These are phyloP conservation scores for Hyphochytrium catenoides DNA, from an alignment of 352 stramenopile genomes.

Conservation along the genomic window DNA sequence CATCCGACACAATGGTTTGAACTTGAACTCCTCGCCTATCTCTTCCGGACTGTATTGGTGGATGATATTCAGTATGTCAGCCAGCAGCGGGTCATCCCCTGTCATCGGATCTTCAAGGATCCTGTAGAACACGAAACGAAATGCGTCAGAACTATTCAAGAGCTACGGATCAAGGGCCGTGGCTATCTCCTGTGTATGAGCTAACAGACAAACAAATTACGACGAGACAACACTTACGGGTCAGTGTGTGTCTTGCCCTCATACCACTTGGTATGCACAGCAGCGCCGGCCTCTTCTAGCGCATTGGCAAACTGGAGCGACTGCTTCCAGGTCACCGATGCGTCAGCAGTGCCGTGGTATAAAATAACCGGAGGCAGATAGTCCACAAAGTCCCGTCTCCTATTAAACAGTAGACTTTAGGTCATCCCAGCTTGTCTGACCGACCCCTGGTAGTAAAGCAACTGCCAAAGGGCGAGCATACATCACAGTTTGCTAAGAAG, in stretches of 20 bases:
- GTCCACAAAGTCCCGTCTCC: not conserved
- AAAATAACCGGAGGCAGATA: conserved; percentile 25
- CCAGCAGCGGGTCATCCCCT: conserved; percentile 28
- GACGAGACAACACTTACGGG: conserved; percentile 11
- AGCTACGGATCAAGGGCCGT: too few species aligned
- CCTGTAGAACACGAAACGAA: not conserved
- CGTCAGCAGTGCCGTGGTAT: conserved; percentile 35
- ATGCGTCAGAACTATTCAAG: too few species aligned
- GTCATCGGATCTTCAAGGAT: conserved; percentile 21
- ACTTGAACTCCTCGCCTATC: conserved; percentile 12
- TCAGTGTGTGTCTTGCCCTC: conserved; percentile 65
- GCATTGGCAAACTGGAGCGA: conserved; percentile 23
- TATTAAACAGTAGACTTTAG: conserved; percentile 8
- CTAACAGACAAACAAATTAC: too few species aligned
- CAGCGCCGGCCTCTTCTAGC: conserved; percentile 17
- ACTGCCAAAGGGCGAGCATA: conserved; percentile 2
- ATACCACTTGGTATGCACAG: conserved; percentile 36
- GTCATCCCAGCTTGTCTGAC: not conserved
- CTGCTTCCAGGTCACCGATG: conserved; percentile 26
- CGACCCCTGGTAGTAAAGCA: not conserved
- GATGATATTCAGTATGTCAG: conserved; percentile 23
- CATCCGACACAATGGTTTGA: conserved; percentile 13
- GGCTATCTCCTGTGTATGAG: too few species aligned
- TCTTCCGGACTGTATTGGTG: conserved; percentile 18
- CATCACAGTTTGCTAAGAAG: conserved; percentile 4